Conservation (phyloP, 352 stramenopile species). For the Pythium aquatile region DNA sequence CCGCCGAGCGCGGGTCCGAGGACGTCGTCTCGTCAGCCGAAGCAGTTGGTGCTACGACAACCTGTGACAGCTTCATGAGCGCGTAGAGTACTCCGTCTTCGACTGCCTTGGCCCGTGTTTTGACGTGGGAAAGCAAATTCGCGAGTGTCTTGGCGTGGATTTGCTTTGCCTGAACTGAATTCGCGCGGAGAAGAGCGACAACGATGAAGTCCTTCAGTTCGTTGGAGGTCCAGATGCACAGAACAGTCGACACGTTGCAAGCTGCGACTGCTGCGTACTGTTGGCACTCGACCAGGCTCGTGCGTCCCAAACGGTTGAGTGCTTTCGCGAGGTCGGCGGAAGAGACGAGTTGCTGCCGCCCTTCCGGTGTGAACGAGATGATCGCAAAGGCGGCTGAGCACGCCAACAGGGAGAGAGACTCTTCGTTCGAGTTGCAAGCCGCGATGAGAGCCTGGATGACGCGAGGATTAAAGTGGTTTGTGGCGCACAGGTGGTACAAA, state of each 20-base stretch:
- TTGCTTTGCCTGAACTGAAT: slow-evolving; percentile 79
- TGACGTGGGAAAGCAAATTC: slow-evolving; percentile 66
- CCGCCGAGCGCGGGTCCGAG: background rate
- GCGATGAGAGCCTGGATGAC: slow-evolving; percentile 65
- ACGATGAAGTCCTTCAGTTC: slow-evolving; percentile 86
- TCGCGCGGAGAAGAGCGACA: slow-evolving; percentile 67
- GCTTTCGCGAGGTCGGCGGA: slow-evolving; percentile 53
- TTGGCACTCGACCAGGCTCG: slow-evolving; percentile 73
- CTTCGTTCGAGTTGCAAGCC: slow-evolving; percentile 71
- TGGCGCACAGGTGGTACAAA: slow-evolving; percentile 73
- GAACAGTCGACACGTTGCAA: slow-evolving; percentile 67
- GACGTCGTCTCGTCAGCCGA: slow-evolving; percentile 4
- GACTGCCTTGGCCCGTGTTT: slow-evolving; percentile 52
- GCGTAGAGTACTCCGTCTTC: slow-evolving; percentile 78
- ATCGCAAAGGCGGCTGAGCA: slow-evolving; percentile 80
- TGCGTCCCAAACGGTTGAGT: slow-evolving; percentile 67
- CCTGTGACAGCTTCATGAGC: slow-evolving; percentile 76
- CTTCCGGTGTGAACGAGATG: slow-evolving; percentile 66
- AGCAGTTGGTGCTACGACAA: slow-evolving; percentile 33
- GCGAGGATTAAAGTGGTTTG: slow-evolving; percentile 40
- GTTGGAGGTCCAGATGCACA: slow-evolving; percentile 67
- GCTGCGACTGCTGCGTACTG: slow-evolving; percentile 78
- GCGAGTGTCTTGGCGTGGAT: slow-evolving; percentile 82
- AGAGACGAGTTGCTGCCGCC: slow-evolving; percentile 49
- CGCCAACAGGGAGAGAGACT: slow-evolving; percentile 62